Evolutionary conservation across 2,329 filamentous ascomycete species (phyloP), one percentile per base, ranked within the genome.

Genomic region (Arthroderma uncinatum): DNA sequence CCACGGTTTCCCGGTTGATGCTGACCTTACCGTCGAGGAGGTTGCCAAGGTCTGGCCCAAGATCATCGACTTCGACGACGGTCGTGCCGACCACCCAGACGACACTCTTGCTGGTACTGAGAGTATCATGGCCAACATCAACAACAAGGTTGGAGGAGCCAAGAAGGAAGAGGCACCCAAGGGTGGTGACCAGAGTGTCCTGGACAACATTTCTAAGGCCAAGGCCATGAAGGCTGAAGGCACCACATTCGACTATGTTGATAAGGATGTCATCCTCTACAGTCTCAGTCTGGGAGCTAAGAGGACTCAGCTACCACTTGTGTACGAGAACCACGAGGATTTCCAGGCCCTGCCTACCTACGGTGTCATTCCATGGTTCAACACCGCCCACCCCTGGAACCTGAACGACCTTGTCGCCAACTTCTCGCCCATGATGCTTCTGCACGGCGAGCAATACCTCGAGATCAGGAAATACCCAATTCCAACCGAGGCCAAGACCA

Each of bases 391-490:
- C 60, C 89, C 92, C 28, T 97, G 87, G 78, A 83, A 79, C 72
- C 80, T 93, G 66, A 82, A 84, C 68, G 83, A 91, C 58, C 81
- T 98, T 60, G 86, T 97, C 28, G 90, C 91, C 71, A 95, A 97
- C 79, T 98, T 96, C 79, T 89, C 83, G 37, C 92, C 91, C 61
- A 96, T 95, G 89, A 96, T 96, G 90, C 83, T 98, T 54, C 86
- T 98, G 23, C 93, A 98, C 76, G 93, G 93, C 69, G 93, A 98
- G 79, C 93, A 98, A 74, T 98, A 91, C 76, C 88, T 98, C 62
- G 93, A 98, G 75, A 82, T 98, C 68, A 84, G 85, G 70, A 89
- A 92, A 73, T 94, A 84, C 77, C 93, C 93, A 40, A 87, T 97
- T 66, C 92, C 92, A 36, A 96, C 91, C 33, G 81, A 84, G 57